Evolutionary conservation across 192 early-diverging fungal species (phyloP), one percentile per base, ranked within the genome.

Genomic region (Coemansia sp.): DNA sequence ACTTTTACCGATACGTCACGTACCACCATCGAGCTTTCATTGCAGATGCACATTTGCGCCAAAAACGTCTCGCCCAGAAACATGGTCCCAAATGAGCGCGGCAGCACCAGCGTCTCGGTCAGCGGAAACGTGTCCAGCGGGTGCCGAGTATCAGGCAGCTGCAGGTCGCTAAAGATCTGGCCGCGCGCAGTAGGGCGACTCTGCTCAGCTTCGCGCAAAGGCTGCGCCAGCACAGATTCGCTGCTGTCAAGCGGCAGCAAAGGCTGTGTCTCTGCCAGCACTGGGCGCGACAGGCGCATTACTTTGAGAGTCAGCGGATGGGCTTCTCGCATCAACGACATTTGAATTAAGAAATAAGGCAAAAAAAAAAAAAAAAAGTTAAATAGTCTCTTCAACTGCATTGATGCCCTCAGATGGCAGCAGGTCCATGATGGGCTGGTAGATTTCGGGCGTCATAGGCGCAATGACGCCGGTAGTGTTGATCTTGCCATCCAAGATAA

Each of bases 31-130:
- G 53, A 35, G 12, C 80, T 80, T 49, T 96, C 94, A 68, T 95
- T 98, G 76, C 90, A 92, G 61, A 95, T 73, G 59, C 89, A 91
- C 36, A 98, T 65, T 60, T 94, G 91, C 13, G 87, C 84, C 11
- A 78, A 75, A 62, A 98, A 96, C 0, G 89, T 93, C 72, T 97
- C 95, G 7, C 95, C 95, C 16, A 98, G 81, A 62, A 94, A 96
- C 31, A 98, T 95, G 40, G 89, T 89, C 7, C 94, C 94, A 73
- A 96, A 94, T 11, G 89, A 76, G 6, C 86, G 70, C 14, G 94
- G 94, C 54, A 96, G 80, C n/a, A 83, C 71, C 43, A 94, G 76
- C 12, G 89, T 67, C 53, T 90, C 86, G 5, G 79, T 75, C 19
- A 91, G 63, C 15, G 80, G 83, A 47, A 86, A 84, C 35, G 36